phyloP scores from a whole-genome alignment of 1,284 basidiomycete species.

The Sanguinoderma infundibulare region DNA sequence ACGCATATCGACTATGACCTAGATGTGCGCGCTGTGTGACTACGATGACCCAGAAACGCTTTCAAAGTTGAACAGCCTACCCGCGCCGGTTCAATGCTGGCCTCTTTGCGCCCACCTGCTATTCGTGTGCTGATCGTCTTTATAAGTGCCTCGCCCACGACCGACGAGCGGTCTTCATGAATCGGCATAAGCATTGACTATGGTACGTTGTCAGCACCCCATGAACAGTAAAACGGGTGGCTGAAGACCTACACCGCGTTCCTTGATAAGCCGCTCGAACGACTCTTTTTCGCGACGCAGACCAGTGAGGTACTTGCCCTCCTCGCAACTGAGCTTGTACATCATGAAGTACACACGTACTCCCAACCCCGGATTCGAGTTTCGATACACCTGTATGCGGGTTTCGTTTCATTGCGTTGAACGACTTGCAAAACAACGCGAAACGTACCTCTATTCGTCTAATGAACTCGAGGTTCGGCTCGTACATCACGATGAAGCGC shows the following conservation, averaged over 20 bases:
- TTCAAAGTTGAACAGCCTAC: conserved; percentile 45
- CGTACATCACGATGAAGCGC: conserved; percentile 90
- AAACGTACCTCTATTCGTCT: conserved; percentile 92
- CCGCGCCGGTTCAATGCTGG: conserved; percentile 71
- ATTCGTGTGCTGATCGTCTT: conserved; percentile 89
- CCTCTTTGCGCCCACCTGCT: conserved; percentile 82
- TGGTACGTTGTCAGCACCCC: conserved; percentile 2
- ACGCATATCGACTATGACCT: conserved; percentile 97
- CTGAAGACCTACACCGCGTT: conserved; percentile 74
- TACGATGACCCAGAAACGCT: background rate
- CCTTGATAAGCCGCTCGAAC: conserved; percentile 92
- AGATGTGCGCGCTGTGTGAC: background rate
- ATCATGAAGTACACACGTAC: conserved; percentile 97
- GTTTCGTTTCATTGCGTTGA: background rate
- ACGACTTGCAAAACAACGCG: conserved; percentile 42
- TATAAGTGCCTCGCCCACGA: conserved; percentile 64
- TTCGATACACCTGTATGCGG: conserved; percentile 75
- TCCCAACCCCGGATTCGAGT: conserved; percentile 77
- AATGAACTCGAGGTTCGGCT: conserved; percentile 90
- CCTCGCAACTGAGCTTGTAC: conserved; percentile 92
- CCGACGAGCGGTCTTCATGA: conserved; percentile 66
- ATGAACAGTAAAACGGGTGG: background rate
- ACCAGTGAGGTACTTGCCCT: conserved; percentile 92
- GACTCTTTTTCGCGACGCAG: conserved; percentile 93
- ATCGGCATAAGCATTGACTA: conserved; percentile 93